Evolutionary conservation across 2,329 filamentous ascomycete genomes (phyloP), one percentile per base, ranked within the genome.

Genomic region (Cryphonectria japonica): DNA sequence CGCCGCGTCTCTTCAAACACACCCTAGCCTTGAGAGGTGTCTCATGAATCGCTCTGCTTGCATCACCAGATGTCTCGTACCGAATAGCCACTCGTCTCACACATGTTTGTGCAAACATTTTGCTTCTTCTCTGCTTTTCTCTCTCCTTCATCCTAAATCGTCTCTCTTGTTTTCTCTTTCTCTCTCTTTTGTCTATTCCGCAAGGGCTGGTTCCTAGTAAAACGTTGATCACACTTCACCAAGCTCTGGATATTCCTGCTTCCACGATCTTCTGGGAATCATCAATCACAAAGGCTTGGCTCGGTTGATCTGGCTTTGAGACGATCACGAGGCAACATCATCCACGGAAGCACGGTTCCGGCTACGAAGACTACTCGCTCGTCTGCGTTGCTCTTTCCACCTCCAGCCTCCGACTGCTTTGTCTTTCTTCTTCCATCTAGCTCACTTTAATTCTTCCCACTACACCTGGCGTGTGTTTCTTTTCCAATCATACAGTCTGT

Each of bases 41-140:
- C 71, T 71, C 71, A 71, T 63, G 46, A 50, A 63, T 70, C 52
- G 46, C 67, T 65, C 54, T 66, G 34, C 61, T 61, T 46, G 57
- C 66, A 71, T 63, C 39, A 71, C 67, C 69, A 69, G 66, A 71
- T 69, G 71, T 71, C 71, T 72, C 69, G 67, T 65, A n/a, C 62
- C 39, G 11, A 63, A 26, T 26, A 39, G n/a, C 37, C 0, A 22
- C 37, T 63, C 19, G n/a, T n/a, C 22, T 50, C 43, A 14, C 14
- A 26, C 14, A 37, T 2, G 19, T 26, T 63, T 39, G 61, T 6
- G 37, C 34, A 62, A 13, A n/a, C 22, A 9, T 8, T 22, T 26
- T 32, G 37, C 16, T 32, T 39, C 39, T 46, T 32, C 13, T 29
- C 41, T 32, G 61, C 14, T 46, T 16, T 6, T 29, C 41, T 32